Evolutionary conservation across 2,329 filamentous ascomycete genomes (phyloP), one percentile per base, ranked within the genome.

Genomic region (Elsinoe fawcettii): DNA sequence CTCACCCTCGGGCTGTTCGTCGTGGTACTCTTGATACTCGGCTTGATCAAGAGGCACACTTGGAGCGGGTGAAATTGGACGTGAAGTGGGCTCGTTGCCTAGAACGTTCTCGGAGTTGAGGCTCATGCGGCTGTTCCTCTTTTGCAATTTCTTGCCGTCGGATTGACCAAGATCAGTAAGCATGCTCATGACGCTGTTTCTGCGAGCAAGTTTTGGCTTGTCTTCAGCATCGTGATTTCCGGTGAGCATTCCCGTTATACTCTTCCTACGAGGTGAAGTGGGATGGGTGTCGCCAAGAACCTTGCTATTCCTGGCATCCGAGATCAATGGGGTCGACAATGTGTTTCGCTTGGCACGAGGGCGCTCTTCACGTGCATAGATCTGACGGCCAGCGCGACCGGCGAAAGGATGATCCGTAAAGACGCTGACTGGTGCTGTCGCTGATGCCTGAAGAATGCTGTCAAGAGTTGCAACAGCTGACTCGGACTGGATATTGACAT

Each of bases 391-490:
- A 9, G 90, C 76, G 61, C 84, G 82, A 3, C 90, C 90, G 25
- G 85, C 87, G 66, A 88, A 90, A 0, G 86, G 82, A 69, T 96
- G 90, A 66, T 96, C 90, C 0, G 88, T 95, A 65, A 97, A 97
- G 23, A 91, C 92, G 63, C 80, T 89, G 27, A 96, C 90, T 1
- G 93, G 93, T 0, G 93, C 92, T 59, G 80, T 82, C 2, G 89
- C 88, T 2, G 92, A 93, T 6, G 92, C 93, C 67, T 96, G 87
- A 6, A 99, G 79, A 55, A 99, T 95, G 68, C 84, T 91, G 63
- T 99, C 91, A 6, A 99, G 80, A 0, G 92, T 96, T 41, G 83
- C 86, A 67, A 90, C 88, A 9, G 92, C 91, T 23, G 93, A 97
- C 16, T 88, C 86, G 58, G 88, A 84, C 37, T 81, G 71, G 37